These are phyloP conservation scores for Ceratobasidium papillatum DNA, from an alignment of 1,284 basidiomycete genomes.

Conservation along the genomic window DNA sequence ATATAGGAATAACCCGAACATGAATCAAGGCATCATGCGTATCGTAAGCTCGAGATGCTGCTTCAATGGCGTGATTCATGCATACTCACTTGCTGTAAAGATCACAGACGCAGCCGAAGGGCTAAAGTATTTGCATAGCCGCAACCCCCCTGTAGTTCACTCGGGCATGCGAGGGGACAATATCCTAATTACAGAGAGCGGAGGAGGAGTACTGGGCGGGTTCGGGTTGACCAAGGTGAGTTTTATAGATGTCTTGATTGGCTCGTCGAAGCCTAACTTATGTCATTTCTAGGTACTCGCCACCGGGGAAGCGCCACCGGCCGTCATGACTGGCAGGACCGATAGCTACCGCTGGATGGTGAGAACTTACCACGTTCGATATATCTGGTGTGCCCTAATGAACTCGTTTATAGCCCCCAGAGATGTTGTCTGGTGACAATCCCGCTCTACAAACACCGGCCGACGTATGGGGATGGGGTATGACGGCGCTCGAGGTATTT, in stretches of 20 bases:
- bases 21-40: constrained; percentile 23
- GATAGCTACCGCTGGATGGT: not conserved
- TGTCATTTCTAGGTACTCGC: not conserved
- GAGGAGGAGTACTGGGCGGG: constrained; percentile 23
- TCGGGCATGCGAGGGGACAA: constrained; percentile 38
- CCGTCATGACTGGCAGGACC: not conserved
- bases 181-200: constrained; percentile 25
- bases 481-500: constrained; percentile 10
- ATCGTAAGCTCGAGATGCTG: not conserved
- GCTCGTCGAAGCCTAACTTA: no score
- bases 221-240: constrained; percentile 32
- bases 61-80: no score
- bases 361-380: not conserved
- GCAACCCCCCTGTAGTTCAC: constrained; percentile 15
- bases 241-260: not conserved
- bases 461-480: constrained; percentile 17
- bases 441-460: not conserved
- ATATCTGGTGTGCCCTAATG: no score
- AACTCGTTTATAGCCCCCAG: not conserved
- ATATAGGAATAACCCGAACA: not conserved
- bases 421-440: not conserved
- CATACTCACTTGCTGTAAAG: not conserved
- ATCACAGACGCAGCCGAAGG: constrained; percentile 37
- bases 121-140: constrained; percentile 21
- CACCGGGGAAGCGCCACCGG: not conserved